Base-by-base conservation (phyloP, 352 stramenopile genomes). In the Pythium plurisporium region DNA sequence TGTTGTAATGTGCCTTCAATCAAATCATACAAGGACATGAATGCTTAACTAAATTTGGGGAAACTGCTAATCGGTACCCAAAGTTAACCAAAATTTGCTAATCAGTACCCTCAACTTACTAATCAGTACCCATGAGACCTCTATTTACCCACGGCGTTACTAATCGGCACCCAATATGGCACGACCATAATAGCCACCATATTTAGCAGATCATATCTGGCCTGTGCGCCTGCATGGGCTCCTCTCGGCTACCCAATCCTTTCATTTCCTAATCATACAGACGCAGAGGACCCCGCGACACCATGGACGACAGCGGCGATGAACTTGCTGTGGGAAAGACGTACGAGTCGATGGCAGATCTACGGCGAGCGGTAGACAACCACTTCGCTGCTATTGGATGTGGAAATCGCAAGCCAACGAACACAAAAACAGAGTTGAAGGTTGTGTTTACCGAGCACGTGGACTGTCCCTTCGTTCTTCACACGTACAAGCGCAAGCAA, bases 351-450 rank as follows among this genome's bases (percentile, higher is more conserved):
- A 47, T 31, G 41, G 23, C 22, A 30, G 41, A 47, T 4, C 41
- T 47, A 23, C 11, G 37, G 5, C 11, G 37, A 6, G 41, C 41
- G 10, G 41, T 47, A 2, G 23, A 47, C 41, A 47, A 23, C 14
- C 20, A 47, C 23, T 47, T 47, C n/a, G 41, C 41, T 31, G 10
- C 20, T 2, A 47, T 33, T 7, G 20, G 20, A 8, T 47, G 41
- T 31, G 41, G 41, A 19, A 47, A 47, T 23, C 3, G 4, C 5
- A 47, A 47, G 41, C 41, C 41, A 4, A 47, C 5, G 20, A 47
- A 47, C 41, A 47, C 41, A 12, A 45, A 47, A 23, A 47, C 19
- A 6, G 31, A 47, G 41, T 47, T 47, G 41, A 47, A 47, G 41
- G 41, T 47, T 4, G 20, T 47, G 20, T 47, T 20, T 30, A 12